Conservation (phyloP, 1,284 basidiomycete genomes). For the Sporisorium graminicola region DNA sequence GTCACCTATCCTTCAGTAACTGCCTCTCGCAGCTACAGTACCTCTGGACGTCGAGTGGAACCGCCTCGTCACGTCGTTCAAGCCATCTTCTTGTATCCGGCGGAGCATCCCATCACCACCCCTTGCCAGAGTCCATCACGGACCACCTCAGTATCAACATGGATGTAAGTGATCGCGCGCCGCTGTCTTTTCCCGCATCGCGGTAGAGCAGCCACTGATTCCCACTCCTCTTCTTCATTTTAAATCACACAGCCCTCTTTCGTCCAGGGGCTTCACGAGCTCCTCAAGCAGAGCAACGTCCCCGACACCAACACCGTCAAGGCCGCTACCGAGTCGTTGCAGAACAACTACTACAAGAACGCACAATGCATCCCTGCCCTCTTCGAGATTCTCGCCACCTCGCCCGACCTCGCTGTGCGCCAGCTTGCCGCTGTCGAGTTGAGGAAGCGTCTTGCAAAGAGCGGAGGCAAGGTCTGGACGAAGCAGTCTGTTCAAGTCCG, state of each 20-base stretch:
- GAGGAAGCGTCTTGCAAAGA: slow-evolving; percentile 87
- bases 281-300: slow-evolving; percentile 67
- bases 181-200: neutral
- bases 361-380: slow-evolving; percentile 90
- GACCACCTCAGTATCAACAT: slow-evolving; percentile 5
- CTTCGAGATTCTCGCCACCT: slow-evolving; percentile 86
- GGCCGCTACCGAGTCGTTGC: slow-evolving; percentile 81
- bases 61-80: slow-evolving; percentile 15
- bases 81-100: neutral
- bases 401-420: slow-evolving; percentile 82
- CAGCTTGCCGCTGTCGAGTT: slow-evolving; percentile 99
- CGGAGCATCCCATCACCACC: neutral
- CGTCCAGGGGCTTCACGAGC: slow-evolving; percentile 65
- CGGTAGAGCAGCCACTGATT: neutral
- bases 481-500: slow-evolving; percentile 80
- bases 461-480: slow-evolving; percentile 87
- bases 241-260: slow-evolving; percentile 41
- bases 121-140: neutral
- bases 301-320: slow-evolving; percentile 68
- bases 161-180: slow-evolving; percentile 27
- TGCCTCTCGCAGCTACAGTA: slow-evolving; percentile 12
- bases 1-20: slow-evolving; percentile 1
- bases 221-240: neutral
- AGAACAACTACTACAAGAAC: slow-evolving; percentile 79
- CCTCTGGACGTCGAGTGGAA: slow-evolving; percentile 11